phyloP scores from a whole-genome alignment of 805 yeast genomes.

The Candida tammaniensis region DNA sequence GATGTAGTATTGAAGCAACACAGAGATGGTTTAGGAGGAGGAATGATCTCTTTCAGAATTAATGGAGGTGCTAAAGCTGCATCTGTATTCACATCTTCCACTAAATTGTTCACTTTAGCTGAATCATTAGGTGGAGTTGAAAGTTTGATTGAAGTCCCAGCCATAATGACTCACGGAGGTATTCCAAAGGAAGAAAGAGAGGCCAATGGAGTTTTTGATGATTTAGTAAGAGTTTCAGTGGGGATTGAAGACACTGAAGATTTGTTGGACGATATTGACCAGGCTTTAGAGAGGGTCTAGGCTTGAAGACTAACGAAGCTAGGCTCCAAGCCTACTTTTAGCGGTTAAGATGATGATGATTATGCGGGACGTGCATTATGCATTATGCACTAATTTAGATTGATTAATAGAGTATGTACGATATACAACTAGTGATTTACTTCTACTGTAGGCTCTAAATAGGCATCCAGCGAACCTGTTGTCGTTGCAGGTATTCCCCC shows the following conservation, averaged over 20 bases:
- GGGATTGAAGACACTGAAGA: slow-evolving; percentile 87
- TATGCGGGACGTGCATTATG: no score
- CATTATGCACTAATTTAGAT: no score
- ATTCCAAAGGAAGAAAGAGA: slow-evolving; percentile 78
- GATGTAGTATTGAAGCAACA: slow-evolving; percentile 71
- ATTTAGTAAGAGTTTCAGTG: slow-evolving; percentile 76
- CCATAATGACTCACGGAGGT: slow-evolving; percentile 91
- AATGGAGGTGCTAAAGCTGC: slow-evolving; percentile 80
- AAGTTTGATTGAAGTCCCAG: slow-evolving; percentile 83
- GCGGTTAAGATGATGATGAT: no score
- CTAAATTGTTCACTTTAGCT: slow-evolving; percentile 79
- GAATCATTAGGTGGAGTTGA: slow-evolving; percentile 92
- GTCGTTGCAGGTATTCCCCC: no score
- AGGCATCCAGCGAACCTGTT: no score
- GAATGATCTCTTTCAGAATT: slow-evolving; percentile 86
- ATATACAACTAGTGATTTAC: no score
- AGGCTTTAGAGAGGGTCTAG: slow-evolving; percentile 50
- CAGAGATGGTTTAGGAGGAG: slow-evolving; percentile 84
- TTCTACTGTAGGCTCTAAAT: no score
- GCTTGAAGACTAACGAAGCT: no score
- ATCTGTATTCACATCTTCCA: slow-evolving; percentile 64
- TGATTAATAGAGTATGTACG: no score
- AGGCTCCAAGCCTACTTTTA: no score
- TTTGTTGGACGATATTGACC: slow-evolving; percentile 64
- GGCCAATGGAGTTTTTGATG: slow-evolving; percentile 76